Conservation (phyloP, 148 eudicot genomes). For the Fagopyrum tataricum region DNA sequence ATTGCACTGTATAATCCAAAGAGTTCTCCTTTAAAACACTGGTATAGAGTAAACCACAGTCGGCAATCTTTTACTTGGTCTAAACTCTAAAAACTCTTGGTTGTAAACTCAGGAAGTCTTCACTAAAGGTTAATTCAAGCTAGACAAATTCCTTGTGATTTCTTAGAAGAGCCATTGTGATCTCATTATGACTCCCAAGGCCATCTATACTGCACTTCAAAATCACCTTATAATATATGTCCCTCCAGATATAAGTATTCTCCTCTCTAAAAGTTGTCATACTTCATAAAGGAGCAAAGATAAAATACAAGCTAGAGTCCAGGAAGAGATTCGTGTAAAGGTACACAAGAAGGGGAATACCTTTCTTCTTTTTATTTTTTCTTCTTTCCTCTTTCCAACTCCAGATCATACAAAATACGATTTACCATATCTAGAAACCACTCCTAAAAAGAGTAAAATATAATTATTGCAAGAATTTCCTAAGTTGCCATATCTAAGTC, state of each 20-base stretch:
- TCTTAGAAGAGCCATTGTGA: not conserved
- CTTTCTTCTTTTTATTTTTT: too few species aligned
- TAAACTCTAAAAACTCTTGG: not conserved
- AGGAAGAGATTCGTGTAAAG: too few species aligned
- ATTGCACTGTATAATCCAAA: too few species aligned
- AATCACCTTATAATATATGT: not conserved
- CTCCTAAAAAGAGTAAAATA: not conserved
- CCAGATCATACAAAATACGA: too few species aligned
- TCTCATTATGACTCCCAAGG: not conserved
- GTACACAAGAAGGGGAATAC: too few species aligned
- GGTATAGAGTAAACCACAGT: not conserved
- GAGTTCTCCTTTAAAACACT: too few species aligned
- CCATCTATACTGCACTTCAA: not conserved
- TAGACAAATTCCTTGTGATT: not conserved
- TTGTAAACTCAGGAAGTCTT: not conserved
- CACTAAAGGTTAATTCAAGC: not conserved
- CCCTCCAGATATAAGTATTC: not conserved
- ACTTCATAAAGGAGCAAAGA: not conserved
- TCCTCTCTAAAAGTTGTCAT: not conserved
- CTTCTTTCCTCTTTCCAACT: too few species aligned
- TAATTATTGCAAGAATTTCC: too few species aligned
- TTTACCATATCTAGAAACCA: not conserved
- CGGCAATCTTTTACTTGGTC: not conserved
- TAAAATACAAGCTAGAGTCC: too few species aligned
- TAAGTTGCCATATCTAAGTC: not conserved